Conservation (phyloP, 768 basidiomycete genomes). For the Mycena sanguinolenta region DNA sequence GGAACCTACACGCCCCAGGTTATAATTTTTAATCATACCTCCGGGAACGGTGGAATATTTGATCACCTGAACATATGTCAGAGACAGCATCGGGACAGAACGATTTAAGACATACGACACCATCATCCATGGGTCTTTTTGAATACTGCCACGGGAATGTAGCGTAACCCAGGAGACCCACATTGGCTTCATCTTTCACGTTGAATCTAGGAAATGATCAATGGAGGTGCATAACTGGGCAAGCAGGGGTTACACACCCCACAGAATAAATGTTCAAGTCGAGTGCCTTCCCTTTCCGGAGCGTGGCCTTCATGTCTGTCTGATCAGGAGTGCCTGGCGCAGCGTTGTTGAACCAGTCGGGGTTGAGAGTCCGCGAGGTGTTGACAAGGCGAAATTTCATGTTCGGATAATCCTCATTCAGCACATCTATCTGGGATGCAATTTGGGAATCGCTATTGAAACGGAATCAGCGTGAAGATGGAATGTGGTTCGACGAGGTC, state of each 20-base stretch:
- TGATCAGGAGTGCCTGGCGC: slow-evolving; percentile 53
- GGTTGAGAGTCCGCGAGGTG: slow-evolving; percentile 59
- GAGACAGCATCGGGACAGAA: background rate
- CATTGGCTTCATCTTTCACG: slow-evolving; percentile 51
- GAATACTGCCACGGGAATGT: slow-evolving; percentile 64
- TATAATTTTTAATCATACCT: slow-evolving; percentile 55
- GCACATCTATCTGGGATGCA: slow-evolving; percentile 53
- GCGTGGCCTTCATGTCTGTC: slow-evolving; percentile 61
- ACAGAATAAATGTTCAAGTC: slow-evolving; percentile 67
- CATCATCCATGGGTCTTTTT: slow-evolving; percentile 60
- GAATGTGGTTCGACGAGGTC: background rate
- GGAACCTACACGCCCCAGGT: slow-evolving; percentile 55
- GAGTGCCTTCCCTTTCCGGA: slow-evolving; percentile 55
- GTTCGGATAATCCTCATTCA: slow-evolving; percentile 56
- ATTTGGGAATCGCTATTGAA: slow-evolving; percentile 56
- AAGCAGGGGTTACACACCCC: slow-evolving; percentile 49
- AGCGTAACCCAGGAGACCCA: slow-evolving; percentile 67
- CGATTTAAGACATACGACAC: slow-evolving; percentile 43
- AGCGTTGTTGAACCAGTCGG: slow-evolving; percentile 62
- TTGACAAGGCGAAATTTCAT: slow-evolving; percentile 57
- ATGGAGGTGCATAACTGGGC: background rate
- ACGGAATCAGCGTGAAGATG: background rate
- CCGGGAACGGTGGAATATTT: slow-evolving; percentile 56
- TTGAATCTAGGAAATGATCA: slow-evolving; percentile 45
- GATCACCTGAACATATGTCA: slow-evolving; percentile 42